phyloP scores from a whole-genome alignment of 768 basidiomycete genomes.

The Mycena rebaudengoi region DNA sequence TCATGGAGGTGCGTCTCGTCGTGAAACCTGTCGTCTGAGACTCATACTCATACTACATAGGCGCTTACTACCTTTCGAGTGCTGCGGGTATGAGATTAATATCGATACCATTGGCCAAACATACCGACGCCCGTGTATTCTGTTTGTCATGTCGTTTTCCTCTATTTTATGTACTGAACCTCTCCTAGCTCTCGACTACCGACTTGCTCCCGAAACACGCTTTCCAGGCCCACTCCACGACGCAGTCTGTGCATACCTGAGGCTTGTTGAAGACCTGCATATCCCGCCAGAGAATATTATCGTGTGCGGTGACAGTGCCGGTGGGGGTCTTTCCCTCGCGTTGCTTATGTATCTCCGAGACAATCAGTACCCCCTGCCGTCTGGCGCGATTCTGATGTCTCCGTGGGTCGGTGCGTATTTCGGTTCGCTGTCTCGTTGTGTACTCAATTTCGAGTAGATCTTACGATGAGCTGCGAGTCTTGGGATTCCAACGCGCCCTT shows the following conservation, averaged over 20 bases:
- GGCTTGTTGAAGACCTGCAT: slow-evolving; percentile 86
- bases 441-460: slow-evolving; percentile 54
- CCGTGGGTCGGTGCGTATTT: slow-evolving; percentile 90
- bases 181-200: slow-evolving; percentile 86
- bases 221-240: slow-evolving; percentile 93
- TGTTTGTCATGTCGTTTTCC: slow-evolving; percentile 39
- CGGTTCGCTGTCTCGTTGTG: not conserved
- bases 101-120: slow-evolving; percentile 91
- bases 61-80: slow-evolving; percentile 93
- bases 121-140: slow-evolving; percentile 89
- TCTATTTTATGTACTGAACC: not conserved
- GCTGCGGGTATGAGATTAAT: slow-evolving; percentile 90
- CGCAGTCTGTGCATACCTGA: slow-evolving; percentile 85
- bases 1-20: slow-evolving; percentile 69
- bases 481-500: slow-evolving; percentile 94
- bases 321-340: slow-evolving; percentile 87
- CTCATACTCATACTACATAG: slow-evolving; percentile 44
- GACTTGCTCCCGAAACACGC: slow-evolving; percentile 92
- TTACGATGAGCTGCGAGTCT: slow-evolving; percentile 98
- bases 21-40: not conserved
- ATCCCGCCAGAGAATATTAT: slow-evolving; percentile 93
- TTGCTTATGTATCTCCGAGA: slow-evolving; percentile 96
- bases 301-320: slow-evolving; percentile 91
- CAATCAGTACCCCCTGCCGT: slow-evolving; percentile 83
- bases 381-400: slow-evolving; percentile 88